Percentiles rank a stretch among this genome's conserved stretches.
Evolutionary conservation across 306 rosid genomes (phyloP).

Genomic region (Urtica urens): DNA sequence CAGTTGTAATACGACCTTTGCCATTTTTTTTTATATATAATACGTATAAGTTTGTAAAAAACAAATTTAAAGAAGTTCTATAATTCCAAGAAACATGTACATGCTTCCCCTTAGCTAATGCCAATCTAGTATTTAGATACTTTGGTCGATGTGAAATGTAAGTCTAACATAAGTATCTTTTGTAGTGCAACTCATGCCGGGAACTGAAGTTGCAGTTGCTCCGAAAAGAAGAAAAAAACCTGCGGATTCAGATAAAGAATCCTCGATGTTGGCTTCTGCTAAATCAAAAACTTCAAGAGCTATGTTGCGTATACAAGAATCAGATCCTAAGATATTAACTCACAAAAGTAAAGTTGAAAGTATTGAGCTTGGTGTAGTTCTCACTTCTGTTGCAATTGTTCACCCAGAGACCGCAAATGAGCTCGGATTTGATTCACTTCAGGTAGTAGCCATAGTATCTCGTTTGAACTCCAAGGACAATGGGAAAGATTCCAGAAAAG

Average conservation of each 20-base stretch:
- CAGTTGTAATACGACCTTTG: no score
- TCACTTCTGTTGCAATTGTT: constrained; percentile 69
- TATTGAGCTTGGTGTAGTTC: constrained; percentile 51
- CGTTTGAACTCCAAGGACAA: constrained; percentile 38
- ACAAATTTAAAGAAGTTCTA: no score
- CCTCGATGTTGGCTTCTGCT: constrained; percentile 17
- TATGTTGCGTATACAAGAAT: constrained; percentile 63
- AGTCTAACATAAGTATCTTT: constrained; percentile 23
- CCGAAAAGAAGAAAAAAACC: constrained; percentile 62
- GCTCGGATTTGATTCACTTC: constrained; percentile 49
- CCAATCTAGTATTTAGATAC: background rate
- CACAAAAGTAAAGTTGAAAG: constrained; percentile 32
- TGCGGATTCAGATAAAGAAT: constrained; percentile 28
- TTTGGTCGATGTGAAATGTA: no score
- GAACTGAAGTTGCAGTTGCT: constrained; percentile 85
- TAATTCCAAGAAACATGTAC: no score
- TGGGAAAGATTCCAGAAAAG: constrained; percentile 26
- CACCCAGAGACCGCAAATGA: constrained; percentile 79
- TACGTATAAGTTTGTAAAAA: no score
- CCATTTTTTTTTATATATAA: no score
- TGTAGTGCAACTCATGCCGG: constrained; percentile 81
- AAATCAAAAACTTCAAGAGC: constrained; percentile 38
- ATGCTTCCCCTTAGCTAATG: background rate
- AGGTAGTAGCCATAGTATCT: constrained; percentile 53
- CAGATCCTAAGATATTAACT: constrained; percentile 40